Evolutionary conservation across 2,329 filamentous ascomycete genomes (phyloP), one percentile per base, ranked within the genome.

Genomic region (Alternaria solani): DNA sequence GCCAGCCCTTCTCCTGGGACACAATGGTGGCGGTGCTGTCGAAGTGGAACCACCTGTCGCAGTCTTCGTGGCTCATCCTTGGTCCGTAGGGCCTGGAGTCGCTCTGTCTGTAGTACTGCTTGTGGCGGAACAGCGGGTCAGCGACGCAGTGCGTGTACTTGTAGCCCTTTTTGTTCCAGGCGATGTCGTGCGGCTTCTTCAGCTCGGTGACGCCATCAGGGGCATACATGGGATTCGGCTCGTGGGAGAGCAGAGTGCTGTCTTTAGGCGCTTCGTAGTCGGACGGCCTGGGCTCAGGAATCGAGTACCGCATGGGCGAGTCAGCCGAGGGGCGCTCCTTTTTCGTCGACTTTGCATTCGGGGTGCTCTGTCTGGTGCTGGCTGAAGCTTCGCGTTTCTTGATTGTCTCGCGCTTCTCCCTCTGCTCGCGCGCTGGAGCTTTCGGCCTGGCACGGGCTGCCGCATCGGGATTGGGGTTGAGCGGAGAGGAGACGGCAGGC

Each of bases 21-120:
- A 97, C 88, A 49, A 93, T 88, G 20, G 86, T 87, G 7, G 90
- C 93, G 38, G 87, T 87, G 72, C 93, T 90, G 53, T 82, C 81
- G 74, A 97, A 93, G 73, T 90, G 91, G 76, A 97, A 91, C 75
- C 92, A 91, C 9, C 89, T 88, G 34, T 94, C 92, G 34, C 91
- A 90, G 79, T 99, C 95, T 76, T 98, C 94, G 74, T 95, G 96
- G 81, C 91, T 96, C 77, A 99, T 89, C 57, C 93, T 90, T 5
- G 95, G 87, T 32, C 89, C 88, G 72, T 92, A 94, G 0, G 96
- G 95, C 60, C 89, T 88, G 6, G 92, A 88, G 74, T 98, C 95
- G 43, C 93, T 95, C 61, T 93, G 90, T 62, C 94, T 90, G 79
- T 96, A 97, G 82, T 91, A 95, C 71, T 96, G 87, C 65, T 89